These are phyloP conservation scores for Lasiosphaeria miniovina DNA, from an alignment of 495 filamentous ascomycete species.

Conservation along the genomic window DNA sequence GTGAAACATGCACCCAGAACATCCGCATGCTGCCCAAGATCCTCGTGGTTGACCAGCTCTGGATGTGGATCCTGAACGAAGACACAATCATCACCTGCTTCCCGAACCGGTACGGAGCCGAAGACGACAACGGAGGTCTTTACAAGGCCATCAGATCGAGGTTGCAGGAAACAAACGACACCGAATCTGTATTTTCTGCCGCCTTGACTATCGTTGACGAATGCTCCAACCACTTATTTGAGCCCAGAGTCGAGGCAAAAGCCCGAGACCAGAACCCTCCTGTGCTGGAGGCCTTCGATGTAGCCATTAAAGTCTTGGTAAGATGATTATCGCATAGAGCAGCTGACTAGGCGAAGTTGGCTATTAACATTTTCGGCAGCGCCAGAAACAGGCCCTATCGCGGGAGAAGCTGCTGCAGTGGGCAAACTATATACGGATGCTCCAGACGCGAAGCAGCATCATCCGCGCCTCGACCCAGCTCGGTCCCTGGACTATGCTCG, in stretches of 20 bases:
- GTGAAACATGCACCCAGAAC: conserved; percentile 13
- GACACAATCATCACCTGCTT: conserved; percentile 64
- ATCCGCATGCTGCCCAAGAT: conserved; percentile 42
- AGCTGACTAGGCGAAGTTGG: not conserved
- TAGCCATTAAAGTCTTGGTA: not conserved
- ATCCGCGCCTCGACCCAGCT: not conserved
- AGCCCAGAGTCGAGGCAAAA: conserved; percentile 46
- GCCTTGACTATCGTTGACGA: conserved; percentile 63
- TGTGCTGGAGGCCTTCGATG: conserved; percentile 61
- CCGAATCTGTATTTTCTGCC: conserved; percentile 61
- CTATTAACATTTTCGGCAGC: conserved; percentile 43
- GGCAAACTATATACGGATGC: conserved; percentile 30
- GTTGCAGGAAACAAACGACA: conserved; percentile 54
- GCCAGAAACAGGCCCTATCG: conserved; percentile 25
- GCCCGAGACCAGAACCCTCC: conserved; percentile 58
- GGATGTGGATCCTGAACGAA: conserved; percentile 64
- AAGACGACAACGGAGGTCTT: conserved; percentile 61
- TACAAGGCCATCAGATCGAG: conserved; percentile 42
- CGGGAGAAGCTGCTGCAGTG: conserved; percentile 27
- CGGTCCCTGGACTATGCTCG: conserved; percentile 49
- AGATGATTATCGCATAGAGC: not conserved
- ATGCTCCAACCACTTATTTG: conserved; percentile 61
- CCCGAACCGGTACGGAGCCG: conserved; percentile 42
- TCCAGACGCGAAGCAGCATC: conserved; percentile 33
- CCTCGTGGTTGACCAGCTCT: conserved; percentile 69